A percentile compares a stretch with the other conserved stretches of the same genome.
Evolutionary conservation across 148 eudicot genomes (phyloP).

Genomic region (Nepenthes gracilis): DNA sequence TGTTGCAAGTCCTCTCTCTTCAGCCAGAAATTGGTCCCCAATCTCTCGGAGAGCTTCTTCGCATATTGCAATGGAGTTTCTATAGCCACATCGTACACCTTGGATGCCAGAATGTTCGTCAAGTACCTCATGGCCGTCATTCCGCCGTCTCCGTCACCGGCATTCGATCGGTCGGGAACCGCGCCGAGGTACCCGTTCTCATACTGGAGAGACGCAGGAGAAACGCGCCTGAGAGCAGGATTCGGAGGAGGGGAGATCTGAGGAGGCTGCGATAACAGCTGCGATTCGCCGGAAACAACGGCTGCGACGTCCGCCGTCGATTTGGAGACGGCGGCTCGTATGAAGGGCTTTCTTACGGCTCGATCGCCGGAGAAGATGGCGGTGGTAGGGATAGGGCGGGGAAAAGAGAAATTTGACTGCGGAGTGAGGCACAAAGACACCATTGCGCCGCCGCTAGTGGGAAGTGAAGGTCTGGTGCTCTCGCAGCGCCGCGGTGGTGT

Average conservation of each 20-base stretch:
- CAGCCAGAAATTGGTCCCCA: conserved; percentile 48
- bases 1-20: conserved; percentile 68
- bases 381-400: conserved; percentile 5
- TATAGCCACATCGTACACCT: conserved; percentile 48
- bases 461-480: neutral
- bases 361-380: neutral
- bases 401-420: conserved; percentile 5
- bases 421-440: conserved; percentile 6
- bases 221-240: conserved; percentile 13
- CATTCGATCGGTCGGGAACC: conserved; percentile 14
- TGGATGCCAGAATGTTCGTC: conserved; percentile 39
- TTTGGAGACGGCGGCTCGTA: conserved; percentile 9
- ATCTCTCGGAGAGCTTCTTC: conserved; percentile 45
- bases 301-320: conserved; percentile 9
- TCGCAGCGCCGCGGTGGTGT: too few species aligned
- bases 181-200: conserved; percentile 47
- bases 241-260: neutral
- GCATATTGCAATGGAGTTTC: conserved; percentile 58
- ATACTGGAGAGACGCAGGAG: conserved; percentile 48
- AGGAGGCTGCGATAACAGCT: neutral
- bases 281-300: conserved; percentile 3
- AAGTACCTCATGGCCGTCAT: conserved; percentile 32
- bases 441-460: conserved; percentile 10
- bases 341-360: neutral
- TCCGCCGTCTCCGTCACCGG: conserved; percentile 1